phyloP scores from a whole-genome alignment of 495 filamentous ascomycete species.

The Daldinia decipiens region DNA sequence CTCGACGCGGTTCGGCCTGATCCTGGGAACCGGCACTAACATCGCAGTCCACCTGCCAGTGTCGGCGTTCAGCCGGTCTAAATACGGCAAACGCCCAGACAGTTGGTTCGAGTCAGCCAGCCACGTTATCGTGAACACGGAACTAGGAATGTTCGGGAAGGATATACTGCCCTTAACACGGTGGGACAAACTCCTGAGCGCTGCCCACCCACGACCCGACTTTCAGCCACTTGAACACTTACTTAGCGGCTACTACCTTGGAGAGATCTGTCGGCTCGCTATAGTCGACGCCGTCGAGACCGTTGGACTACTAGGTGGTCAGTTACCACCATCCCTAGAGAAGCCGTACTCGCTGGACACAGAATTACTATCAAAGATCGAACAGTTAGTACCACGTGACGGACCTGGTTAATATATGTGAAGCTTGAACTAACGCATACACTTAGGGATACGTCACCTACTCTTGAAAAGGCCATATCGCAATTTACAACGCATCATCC shows the following conservation, averaged over 20 bases:
- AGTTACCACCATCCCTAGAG: conserved; percentile 62
- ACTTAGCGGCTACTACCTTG: conserved; percentile 83
- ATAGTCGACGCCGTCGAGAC: conserved; percentile 70
- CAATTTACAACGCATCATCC: conserved; percentile 59
- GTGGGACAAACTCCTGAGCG: conserved; percentile 75
- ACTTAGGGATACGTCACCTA: conserved; percentile 51
- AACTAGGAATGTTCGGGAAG: conserved; percentile 81
- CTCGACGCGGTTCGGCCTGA: conserved; percentile 68
- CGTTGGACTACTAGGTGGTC: conserved; percentile 64
- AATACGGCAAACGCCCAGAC: conserved; percentile 62
- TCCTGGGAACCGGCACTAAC: conserved; percentile 67
- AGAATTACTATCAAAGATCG: conserved; percentile 67
- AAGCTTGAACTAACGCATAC: conserved; percentile 28
- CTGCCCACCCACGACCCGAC: conserved; percentile 72
- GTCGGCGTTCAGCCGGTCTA: conserved; percentile 59
- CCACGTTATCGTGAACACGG: conserved; percentile 81
- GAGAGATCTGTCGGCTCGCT: conserved; percentile 78
- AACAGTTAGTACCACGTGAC: conserved; percentile 58
- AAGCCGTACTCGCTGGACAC: conserved; percentile 70
- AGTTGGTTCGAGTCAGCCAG: conserved; percentile 66
- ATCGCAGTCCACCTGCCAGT: conserved; percentile 64
- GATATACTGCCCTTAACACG: conserved; percentile 75
- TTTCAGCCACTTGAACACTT: conserved; percentile 90
- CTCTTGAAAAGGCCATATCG: conserved; percentile 45
- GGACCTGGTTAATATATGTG: not conserved